Percentiles rank a stretch among this genome's conserved stretches.
phyloP scores from a whole-genome alignment of 2,329 filamentous ascomycete genomes.

The Penicillium sp. region DNA sequence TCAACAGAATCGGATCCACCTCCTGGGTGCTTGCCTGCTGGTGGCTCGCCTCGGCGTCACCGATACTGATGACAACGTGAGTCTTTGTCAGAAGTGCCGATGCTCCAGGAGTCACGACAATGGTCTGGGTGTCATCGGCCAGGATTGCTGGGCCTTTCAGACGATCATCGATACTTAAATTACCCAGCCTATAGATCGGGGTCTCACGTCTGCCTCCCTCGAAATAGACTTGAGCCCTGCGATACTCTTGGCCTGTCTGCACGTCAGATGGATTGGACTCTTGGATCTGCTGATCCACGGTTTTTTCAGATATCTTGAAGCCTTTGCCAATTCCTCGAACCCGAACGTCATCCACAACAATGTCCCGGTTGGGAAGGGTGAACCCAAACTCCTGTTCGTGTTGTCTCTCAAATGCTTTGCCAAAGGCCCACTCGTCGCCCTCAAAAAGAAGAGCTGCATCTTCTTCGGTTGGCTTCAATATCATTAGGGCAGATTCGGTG shows the following conservation, averaged over 20 bases:
- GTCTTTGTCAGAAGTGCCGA: conserved; percentile 40
- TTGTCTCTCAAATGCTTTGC: conserved; percentile 79
- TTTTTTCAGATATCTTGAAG: conserved; percentile 73
- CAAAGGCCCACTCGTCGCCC: conserved; percentile 78
- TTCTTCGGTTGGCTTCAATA: conserved; percentile 23
- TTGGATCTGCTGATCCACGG: conserved; percentile 59
- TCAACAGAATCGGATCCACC: conserved; percentile 75
- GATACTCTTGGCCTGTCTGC: conserved; percentile 60
- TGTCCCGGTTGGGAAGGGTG: conserved; percentile 78
- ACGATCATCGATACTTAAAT: conserved; percentile 70
- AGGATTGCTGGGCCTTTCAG: conserved; percentile 82
- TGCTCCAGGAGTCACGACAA: conserved; percentile 43
- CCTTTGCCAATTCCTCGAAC: conserved; percentile 88
- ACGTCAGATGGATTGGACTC: conserved; percentile 49
- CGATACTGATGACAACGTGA: conserved; percentile 42
- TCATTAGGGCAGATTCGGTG: conserved; percentile 40
- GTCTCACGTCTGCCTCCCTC: conserved; percentile 77
- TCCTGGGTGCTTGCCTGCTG: conserved; percentile 48
- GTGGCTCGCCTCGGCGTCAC: conserved; percentile 29
- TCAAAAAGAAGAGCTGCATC: conserved; percentile 51
- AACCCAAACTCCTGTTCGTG: conserved; percentile 95
- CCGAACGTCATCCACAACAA: conserved; percentile 87
- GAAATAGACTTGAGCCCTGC: conserved; percentile 75
- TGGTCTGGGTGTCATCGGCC: conserved; percentile 61
- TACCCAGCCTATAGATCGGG: conserved; percentile 78